Evolutionary conservation across 169 alveolate species (phyloP).

Genomic region (Sarcocystis neurona): DNA sequence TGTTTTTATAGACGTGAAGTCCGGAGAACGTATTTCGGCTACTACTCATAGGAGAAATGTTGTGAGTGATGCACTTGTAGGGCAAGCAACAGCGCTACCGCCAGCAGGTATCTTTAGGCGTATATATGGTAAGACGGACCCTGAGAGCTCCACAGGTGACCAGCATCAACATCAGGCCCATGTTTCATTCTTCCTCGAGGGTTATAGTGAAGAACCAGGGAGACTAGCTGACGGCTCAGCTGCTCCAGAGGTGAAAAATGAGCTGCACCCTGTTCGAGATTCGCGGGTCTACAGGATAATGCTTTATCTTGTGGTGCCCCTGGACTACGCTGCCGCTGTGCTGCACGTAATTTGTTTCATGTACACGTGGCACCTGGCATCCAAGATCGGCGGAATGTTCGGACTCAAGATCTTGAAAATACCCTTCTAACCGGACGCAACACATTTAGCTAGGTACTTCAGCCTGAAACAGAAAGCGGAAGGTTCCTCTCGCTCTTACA

Average conservation of each 20-base stretch:
- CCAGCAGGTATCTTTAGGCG: no score
- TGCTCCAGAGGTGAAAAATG: not conserved
- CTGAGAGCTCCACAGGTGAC: no score
- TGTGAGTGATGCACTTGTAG: no score
- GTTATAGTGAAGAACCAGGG: not conserved
- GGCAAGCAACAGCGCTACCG: no score
- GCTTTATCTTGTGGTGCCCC: not conserved
- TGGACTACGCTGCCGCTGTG: not conserved
- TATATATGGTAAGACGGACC: no score
- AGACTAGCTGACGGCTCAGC: not conserved
- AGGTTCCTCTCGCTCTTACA: no score
- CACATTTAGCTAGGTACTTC: no score
- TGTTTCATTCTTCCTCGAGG: not conserved
- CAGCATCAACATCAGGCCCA: not conserved
- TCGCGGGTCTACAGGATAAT: not conserved
- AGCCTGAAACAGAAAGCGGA: no score
- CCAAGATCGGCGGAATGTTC: conserved; percentile 21
- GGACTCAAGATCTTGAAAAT: conserved; percentile 31
- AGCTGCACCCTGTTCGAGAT: not conserved
- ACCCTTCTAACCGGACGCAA: conserved; percentile 31
- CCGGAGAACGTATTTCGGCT: no score
- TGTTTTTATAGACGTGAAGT: no score
- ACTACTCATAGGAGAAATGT: no score
- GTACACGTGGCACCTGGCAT: conserved; percentile 1
- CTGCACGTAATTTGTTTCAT: conserved; percentile 7